phyloP scores from a whole-genome alignment of 192 early-diverging fungal species.

The Radiomyces spectabilis region DNA sequence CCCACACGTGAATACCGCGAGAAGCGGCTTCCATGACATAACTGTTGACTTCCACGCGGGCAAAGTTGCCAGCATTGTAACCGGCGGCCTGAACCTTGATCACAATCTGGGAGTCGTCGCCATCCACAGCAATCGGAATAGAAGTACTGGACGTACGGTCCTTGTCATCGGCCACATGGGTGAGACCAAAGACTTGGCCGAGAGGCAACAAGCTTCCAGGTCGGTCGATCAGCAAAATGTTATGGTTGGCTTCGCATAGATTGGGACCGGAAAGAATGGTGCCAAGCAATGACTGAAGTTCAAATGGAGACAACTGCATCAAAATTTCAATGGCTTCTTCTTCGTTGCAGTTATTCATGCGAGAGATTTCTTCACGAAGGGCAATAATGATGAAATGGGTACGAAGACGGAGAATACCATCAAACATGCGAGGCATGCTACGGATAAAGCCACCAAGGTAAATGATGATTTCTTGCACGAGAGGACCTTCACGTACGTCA shows the following conservation, averaged over 20 bases:
- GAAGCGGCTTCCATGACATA: conserved; percentile 42
- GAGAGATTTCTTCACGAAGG: conserved; percentile 76
- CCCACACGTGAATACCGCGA: conserved; percentile 72
- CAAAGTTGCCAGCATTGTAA: conserved; percentile 68
- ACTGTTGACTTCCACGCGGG: conserved; percentile 52
- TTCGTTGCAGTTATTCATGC: conserved; percentile 65
- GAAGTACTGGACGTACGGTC: background rate
- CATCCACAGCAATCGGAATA: conserved; percentile 1
- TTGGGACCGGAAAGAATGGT: conserved; percentile 64
- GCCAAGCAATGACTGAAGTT: conserved; percentile 66
- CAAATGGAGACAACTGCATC: conserved; percentile 76
- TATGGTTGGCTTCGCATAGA: conserved; percentile 32
- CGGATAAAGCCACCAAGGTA: conserved; percentile 72
- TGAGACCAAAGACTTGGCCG: too few species aligned
- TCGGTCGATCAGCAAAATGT: conserved; percentile 32
- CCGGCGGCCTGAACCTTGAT: conserved; percentile 68
- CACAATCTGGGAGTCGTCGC: conserved; percentile 32
- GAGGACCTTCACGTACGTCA: conserved; percentile 75
- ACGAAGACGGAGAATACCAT: conserved; percentile 76
- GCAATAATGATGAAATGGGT: conserved; percentile 82
- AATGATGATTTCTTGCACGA: conserved; percentile 79
- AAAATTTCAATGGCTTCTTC: conserved; percentile 72
- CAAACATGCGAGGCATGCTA: conserved; percentile 58
- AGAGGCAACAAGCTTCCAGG: conserved; percentile 32
- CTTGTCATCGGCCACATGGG: conserved; percentile 1